These are phyloP conservation scores for Phyllostachys edulis DNA, from an alignment of 176 grass and related monocot genomes.

Conservation along the genomic window DNA sequence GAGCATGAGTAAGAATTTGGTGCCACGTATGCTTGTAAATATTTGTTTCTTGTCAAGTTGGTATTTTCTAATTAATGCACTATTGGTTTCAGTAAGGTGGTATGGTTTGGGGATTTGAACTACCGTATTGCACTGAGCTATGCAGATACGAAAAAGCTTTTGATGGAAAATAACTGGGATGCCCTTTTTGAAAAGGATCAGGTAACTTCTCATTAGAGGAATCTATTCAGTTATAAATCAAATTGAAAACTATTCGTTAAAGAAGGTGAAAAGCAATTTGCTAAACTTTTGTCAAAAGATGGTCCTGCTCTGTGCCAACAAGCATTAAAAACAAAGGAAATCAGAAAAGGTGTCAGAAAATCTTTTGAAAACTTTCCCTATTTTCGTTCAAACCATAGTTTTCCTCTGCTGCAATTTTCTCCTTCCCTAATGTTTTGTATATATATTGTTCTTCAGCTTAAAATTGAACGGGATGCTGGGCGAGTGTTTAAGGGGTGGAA, in stretches of 20 bases:
- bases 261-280: neutral
- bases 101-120: conserved; percentile 94
- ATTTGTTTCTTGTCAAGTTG: neutral
- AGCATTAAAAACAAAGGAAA: neutral
- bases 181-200: conserved; percentile 81
- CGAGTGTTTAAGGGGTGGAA: conserved; percentile 74
- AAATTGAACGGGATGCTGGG: conserved; percentile 52
- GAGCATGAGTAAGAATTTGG: conserved; percentile 78
- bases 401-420: neutral
- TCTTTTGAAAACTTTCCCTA: neutral
- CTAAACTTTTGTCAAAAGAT: neutral
- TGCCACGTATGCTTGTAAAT: conserved; percentile 15
- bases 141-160: conserved; percentile 53
- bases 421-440: neutral
- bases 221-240: neutral
- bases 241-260: neutral
- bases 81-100: conserved; percentile 64
- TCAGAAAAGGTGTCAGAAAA: neutral
- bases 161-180: conserved; percentile 79
- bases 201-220: conserved; percentile 44
- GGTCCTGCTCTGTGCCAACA: neutral
- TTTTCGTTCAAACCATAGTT: neutral
- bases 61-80: conserved; percentile 22
- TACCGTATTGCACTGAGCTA: conserved; percentile 86
- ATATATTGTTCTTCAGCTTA: conserved; percentile 58